Evolutionary conservation across 1,284 basidiomycete species (phyloP).

Genomic region (Wolfiporia cocos): DNA sequence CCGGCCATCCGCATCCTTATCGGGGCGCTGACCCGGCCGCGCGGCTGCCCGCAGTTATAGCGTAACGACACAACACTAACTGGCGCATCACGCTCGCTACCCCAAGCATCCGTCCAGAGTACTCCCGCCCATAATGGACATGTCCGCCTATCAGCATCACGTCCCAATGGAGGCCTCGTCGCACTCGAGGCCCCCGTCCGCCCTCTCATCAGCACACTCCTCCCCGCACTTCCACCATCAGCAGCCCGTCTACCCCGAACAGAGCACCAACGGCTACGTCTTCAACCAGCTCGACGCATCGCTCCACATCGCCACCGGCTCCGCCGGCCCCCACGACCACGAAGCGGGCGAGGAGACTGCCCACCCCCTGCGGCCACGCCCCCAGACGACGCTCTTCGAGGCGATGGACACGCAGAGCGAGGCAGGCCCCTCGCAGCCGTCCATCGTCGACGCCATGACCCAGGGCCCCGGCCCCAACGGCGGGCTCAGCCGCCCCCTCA

Average conservation of each 20-base stretch:
- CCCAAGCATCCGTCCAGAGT: constrained; percentile 10
- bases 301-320: constrained; percentile 23
- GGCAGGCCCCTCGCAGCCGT: constrained; percentile 8
- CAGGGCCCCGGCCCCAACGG: constrained; percentile 25
- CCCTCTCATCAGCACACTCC: constrained; percentile 11
- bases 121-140: constrained; percentile 8
- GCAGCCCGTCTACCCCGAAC: constrained; percentile 6
- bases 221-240: constrained; percentile 12
- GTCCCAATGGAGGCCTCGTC: constrained; percentile 10
- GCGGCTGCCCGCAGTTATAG: constrained; percentile 11
- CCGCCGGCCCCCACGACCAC: constrained; percentile 17
- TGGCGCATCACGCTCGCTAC: constrained; percentile 15
- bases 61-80: constrained; percentile 6
- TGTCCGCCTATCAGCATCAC: constrained; percentile 19
- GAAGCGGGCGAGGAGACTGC: constrained; percentile 26
- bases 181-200: constrained; percentile 8
- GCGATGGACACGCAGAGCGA: constrained; percentile 3
- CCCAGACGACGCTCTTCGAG: constrained; percentile 6
- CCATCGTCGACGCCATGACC: constrained; percentile 24
- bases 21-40: not conserved
- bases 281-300: constrained; percentile 3
- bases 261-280: constrained; percentile 2
- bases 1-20: not conserved
- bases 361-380: constrained; percentile 21
- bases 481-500: constrained; percentile 50